phyloP scores from a whole-genome alignment of 2,329 filamentous ascomycete species.

The Ophiosphaerella korrae region DNA sequence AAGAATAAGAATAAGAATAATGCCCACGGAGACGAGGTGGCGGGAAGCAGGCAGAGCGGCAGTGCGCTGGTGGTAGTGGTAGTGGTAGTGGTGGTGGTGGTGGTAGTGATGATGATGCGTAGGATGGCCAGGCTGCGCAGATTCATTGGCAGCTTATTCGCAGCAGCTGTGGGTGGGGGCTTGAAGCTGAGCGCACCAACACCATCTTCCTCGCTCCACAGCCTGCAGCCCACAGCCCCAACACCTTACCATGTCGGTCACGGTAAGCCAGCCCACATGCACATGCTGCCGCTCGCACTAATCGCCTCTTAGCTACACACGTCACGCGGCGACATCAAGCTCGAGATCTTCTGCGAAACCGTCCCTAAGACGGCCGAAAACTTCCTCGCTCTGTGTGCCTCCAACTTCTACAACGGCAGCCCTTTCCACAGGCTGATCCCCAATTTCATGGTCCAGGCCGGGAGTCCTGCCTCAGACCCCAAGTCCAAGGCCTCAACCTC shows the following conservation, averaged over 20 bases:
- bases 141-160: slow-evolving; percentile 4
- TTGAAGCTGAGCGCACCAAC: slow-evolving; percentile 3
- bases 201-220: slow-evolving; percentile 5
- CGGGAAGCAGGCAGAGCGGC: neutral
- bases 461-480: slow-evolving; percentile 58
- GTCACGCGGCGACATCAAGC: slow-evolving; percentile 85
- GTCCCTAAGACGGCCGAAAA: slow-evolving; percentile 94
- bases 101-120: neutral
- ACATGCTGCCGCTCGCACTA: neutral
- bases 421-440: slow-evolving; percentile 82
- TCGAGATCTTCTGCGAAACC: slow-evolving; percentile 94
- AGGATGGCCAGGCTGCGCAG: neutral
- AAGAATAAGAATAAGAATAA: too few species aligned
- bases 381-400: slow-evolving; percentile 85
- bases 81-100: neutral
- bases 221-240: slow-evolving; percentile 11
- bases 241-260: slow-evolving; percentile 53
- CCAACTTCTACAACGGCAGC: slow-evolving; percentile 74
- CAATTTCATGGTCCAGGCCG: slow-evolving; percentile 80
- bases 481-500: slow-evolving; percentile 70
- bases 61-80: neutral
- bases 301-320: slow-evolving; percentile 70
- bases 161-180: slow-evolving; percentile 6
- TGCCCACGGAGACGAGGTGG: too few species aligned
- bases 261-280: slow-evolving; percentile 37